Base-by-base conservation (phyloP, 352 stramenopile genomes). In the Pythium periplocum region DNA sequence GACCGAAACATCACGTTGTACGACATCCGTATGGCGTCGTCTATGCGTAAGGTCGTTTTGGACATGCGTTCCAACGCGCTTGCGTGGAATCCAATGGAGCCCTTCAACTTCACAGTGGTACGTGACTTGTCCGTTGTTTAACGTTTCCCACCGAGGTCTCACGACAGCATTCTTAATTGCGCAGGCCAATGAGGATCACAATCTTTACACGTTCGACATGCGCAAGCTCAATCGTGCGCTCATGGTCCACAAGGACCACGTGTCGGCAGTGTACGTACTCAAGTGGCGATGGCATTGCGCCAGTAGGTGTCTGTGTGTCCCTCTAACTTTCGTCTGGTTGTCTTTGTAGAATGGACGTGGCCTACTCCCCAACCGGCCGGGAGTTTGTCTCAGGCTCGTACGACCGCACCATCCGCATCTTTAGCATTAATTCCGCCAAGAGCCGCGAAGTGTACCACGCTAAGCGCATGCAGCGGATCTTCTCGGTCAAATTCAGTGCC, bases 161-260 rank as follows among this genome's bases (percentile, higher is more conserved):
- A 46, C 51, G 49, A 4, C 52, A 3, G 38, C 12, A 45, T 63
- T 38, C 8, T 26, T 46, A 34, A 3, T 55, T 17, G 7, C 32
- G 1, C 38, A 89, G 76, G 97, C 96, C 45, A 99, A 98, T 75
- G 98, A 99, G 80, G 97, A 99, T 77, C 92, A 98, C 78, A 98
- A 99, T 62, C 64, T 97, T 45, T 99, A 99, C 78, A 98, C 94
- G 34, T 99, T 99, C 71, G 98, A 99, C 78, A 99, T 99, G 91
- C 84, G 98, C 65, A 98, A 98, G 66, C 84, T 99, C 58, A 66
- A 93, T 39, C 69, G 83, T 45, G 90, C 90, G 39, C 68, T 95
- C 58, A 93, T 96, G 63, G 97, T 99, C 39, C 97, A 99, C 81
- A 99, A 98, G 70, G 97, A 99, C 64, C 97, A 99, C 79, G 96